phyloP scores from a whole-genome alignment of 2,329 filamentous ascomycete genomes.

The Trichoderma koningii region DNA sequence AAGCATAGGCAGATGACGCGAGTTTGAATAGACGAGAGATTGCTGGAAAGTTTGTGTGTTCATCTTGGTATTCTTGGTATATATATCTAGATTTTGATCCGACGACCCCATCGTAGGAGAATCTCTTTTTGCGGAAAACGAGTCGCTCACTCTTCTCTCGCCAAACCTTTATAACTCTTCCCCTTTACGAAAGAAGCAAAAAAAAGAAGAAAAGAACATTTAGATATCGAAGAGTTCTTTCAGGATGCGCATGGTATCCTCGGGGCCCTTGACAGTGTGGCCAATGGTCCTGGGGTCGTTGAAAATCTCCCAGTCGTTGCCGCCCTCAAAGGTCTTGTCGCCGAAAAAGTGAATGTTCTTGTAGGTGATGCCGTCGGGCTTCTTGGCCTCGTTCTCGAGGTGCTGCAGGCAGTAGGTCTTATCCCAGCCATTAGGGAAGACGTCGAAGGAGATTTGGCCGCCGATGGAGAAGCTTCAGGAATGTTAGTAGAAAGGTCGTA shows the following conservation, averaged over 20 bases:
- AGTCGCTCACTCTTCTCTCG: neutral
- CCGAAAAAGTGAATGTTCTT: slow-evolving; percentile 96
- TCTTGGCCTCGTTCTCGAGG: slow-evolving; percentile 75
- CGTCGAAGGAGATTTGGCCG: slow-evolving; percentile 96
- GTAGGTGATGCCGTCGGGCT: slow-evolving; percentile 72
- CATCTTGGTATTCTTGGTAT: slow-evolving; percentile 18
- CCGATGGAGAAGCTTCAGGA: slow-evolving; percentile 81
- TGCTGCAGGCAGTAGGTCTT: slow-evolving; percentile 96
- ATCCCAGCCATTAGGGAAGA: slow-evolving; percentile 97
- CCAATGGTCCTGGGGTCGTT: slow-evolving; percentile 78
- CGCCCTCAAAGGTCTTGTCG: slow-evolving; percentile 88
- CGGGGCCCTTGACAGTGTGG: slow-evolving; percentile 77
- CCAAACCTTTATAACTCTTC: neutral
- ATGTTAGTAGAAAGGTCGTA: slow-evolving; percentile 4
- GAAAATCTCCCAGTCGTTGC: slow-evolving; percentile 97
- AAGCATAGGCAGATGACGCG: neutral
- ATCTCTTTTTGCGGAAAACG: neutral
- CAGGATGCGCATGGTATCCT: slow-evolving; percentile 78
- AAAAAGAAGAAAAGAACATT: slow-evolving; percentile 21
- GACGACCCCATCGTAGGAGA: neutral
- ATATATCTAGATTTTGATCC: slow-evolving; percentile 15
- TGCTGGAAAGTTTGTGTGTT: neutral
- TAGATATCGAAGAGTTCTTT: slow-evolving; percentile 77
- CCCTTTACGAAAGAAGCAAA: too few relatives aligned
- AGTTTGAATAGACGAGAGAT: neutral